Base-by-base conservation (phyloP, 495 filamentous ascomycete genomes). In the Neurospora sp. region DNA sequence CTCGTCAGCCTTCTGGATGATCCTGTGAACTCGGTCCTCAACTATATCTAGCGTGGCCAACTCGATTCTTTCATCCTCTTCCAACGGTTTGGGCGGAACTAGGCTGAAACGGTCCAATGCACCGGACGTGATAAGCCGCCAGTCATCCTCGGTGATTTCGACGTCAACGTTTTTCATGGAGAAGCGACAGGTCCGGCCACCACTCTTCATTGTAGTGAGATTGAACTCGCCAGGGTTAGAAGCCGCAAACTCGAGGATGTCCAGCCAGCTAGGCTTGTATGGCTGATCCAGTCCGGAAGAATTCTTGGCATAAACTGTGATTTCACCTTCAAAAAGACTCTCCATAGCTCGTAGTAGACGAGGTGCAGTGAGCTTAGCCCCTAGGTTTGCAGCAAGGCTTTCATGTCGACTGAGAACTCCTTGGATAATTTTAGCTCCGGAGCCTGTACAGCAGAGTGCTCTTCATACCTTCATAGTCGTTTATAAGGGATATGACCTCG, bases 101-200 rank as follows among this genome's bases (percentile, higher is more conserved):
- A 94, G 91, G 39, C 92, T 92, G 82, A 97, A 90, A 82, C 93
- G 91, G 81, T 96, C 92, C 18, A 93, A 89, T 75, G 92, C 91
- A 39, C 93, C 93, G 18, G 91, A 94, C 35, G 88, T 86, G 78
- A 97, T 93, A 72, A 97, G 82, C 44, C 93, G 86, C 84, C 90
- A 96, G 79, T 97, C 93, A 79, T 95, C 93, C 80, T 96, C 93
- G 42, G 90, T 90, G 74, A 97, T 95, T 81, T 96, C 93, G 41
- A 96, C 92, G 35, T 91, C 88, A 76, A 90, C 88, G 75, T 93
- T 91, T 77, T 93, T 93, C 69, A 93, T 90, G 74, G 91, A 89
- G 80, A 96, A 95, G 73, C 92, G 93, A 75, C 93, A 95, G 40
- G 90, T 89, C 27, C 89, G 89, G 73, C 87, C 82, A 20, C 79